phyloP scores from a whole-genome alignment of 2,329 filamentous ascomycete genomes.

The Epichloe aotearoae region DNA sequence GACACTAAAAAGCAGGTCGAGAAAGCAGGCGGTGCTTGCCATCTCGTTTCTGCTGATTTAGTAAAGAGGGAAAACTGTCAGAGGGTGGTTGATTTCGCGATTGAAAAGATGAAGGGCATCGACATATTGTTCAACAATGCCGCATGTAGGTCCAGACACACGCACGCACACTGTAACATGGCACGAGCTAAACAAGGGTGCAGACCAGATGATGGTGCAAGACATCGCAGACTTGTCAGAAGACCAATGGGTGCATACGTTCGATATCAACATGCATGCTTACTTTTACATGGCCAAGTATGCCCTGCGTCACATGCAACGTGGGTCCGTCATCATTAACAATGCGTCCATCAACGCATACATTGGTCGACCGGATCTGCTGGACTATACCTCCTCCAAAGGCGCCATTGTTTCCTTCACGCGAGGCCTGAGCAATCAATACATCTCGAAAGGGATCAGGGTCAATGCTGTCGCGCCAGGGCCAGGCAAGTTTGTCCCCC shows the following conservation, averaged over 20 bases:
- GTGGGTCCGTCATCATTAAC: constrained; percentile 71
- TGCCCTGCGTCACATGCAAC: constrained; percentile 57
- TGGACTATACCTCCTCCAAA: constrained; percentile 73
- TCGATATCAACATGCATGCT: constrained; percentile 72
- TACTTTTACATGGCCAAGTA: constrained; percentile 76
- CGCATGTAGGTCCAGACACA: constrained; percentile 34
- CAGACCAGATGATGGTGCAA: constrained; percentile 45
- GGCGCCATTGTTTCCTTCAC: constrained; percentile 72
- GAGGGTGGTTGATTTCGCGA: constrained; percentile 49
- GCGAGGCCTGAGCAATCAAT: constrained; percentile 63
- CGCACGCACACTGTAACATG: no score
- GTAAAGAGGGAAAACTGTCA: constrained; percentile 54
- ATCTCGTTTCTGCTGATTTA: constrained; percentile 52
- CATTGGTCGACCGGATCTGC: constrained; percentile 63
- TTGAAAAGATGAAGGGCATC: constrained; percentile 52
- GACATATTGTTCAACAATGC: constrained; percentile 67
- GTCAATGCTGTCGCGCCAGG: constrained; percentile 69
- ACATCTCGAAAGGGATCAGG: constrained; percentile 56
- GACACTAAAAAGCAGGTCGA: constrained; percentile 61
- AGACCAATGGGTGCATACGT: constrained; percentile 68
- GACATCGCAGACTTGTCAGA: constrained; percentile 60
- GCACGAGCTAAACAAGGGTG: background rate
- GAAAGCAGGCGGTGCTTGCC: constrained; percentile 50
- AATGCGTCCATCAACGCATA: constrained; percentile 77
- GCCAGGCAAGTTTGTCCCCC: constrained; percentile 26